Evolutionary conservation across 1,139 yeast genomes (phyloP).

Genomic region (Sugiyamaella xylanicola): DNA sequence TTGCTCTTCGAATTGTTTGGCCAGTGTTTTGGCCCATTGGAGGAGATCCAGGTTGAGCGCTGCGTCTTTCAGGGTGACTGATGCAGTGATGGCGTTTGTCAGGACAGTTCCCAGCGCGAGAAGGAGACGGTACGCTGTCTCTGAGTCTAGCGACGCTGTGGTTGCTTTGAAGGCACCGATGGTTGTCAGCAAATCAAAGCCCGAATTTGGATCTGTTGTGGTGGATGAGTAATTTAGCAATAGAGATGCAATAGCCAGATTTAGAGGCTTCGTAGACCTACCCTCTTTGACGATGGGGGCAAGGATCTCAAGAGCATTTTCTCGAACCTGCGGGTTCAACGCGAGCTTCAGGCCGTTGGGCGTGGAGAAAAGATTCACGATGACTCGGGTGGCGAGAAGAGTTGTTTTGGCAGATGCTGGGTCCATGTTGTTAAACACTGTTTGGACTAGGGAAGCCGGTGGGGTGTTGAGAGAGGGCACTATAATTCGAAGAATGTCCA

Average conservation of each 20-base stretch:
- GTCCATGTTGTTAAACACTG: conserved; percentile 38
- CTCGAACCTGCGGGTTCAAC: conserved; percentile 39
- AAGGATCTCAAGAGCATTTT: conserved; percentile 37
- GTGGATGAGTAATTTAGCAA: conserved; percentile 55
- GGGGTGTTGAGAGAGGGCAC: conserved; percentile 46
- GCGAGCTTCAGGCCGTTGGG: conserved; percentile 50
- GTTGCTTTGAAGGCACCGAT: conserved; percentile 27
- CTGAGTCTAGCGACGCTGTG: conserved; percentile 43
- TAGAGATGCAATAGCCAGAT: conserved; percentile 55
- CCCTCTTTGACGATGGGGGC: conserved; percentile 35
- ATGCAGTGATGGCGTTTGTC: conserved; percentile 18
- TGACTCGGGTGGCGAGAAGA: conserved; percentile 55
- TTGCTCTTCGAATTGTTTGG: conserved; percentile 14
- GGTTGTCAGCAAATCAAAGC: conserved; percentile 36
- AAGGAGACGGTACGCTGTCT: conserved; percentile 57
- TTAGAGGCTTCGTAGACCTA: conserved; percentile 25
- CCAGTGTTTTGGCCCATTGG: conserved; percentile 14
- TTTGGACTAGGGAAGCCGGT: conserved; percentile 36
- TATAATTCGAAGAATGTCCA: conserved; percentile 57
- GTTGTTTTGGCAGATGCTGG: conserved; percentile 47
- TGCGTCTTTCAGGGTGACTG: conserved; percentile 16
- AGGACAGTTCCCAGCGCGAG: conserved; percentile 55
- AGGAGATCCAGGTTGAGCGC: conserved; percentile 15
- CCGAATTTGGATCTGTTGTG: conserved; percentile 36
- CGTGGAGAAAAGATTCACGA: conserved; percentile 52